Evolutionary conservation across 345 rosid genomes (phyloP).

Genomic region (Limnanthes douglasii): DNA sequence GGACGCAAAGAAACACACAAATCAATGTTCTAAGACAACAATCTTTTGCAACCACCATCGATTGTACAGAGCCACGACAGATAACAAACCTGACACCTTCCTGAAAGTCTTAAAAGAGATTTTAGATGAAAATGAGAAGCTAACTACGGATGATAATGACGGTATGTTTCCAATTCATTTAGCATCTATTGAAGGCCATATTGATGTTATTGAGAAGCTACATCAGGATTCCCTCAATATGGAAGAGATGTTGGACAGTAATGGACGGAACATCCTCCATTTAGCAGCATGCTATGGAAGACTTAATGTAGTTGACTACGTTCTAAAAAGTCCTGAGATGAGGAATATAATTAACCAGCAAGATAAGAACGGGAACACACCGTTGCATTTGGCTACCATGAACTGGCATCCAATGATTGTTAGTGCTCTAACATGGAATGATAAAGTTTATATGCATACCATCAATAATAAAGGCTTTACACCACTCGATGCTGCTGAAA

Average conservation of each 20-base stretch:
- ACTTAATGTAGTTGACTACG: constrained; percentile 1
- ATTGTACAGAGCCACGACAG: too few relatives aligned
- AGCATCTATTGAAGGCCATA: constrained; percentile 2
- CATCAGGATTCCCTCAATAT: constrained; percentile 2
- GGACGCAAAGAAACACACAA: too few relatives aligned
- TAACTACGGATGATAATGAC: constrained; percentile 9
- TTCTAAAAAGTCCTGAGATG: constrained; percentile 3
- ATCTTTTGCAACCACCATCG: too few relatives aligned
- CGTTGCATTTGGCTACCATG: constrained; percentile 11
- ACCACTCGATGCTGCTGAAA: constrained; percentile 6
- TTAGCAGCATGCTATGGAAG: constrained; percentile 9
- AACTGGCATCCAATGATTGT: constrained; percentile 11
- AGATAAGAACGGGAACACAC: constrained; percentile 11
- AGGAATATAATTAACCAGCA: constrained; percentile 7
- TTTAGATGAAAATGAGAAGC: constrained; percentile 2
- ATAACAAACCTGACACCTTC: too few relatives aligned
- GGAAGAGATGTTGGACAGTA: constrained; percentile 8
- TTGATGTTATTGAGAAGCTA: constrained; percentile 5
- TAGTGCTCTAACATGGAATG: constrained; percentile 6
- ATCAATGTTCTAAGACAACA: too few relatives aligned
- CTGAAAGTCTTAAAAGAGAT: constrained; percentile 6
- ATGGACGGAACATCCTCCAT: constrained; percentile 9
- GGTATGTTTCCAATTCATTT: constrained; percentile 11
- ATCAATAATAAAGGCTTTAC: constrained; percentile 8
- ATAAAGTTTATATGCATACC: constrained; percentile 7